Evolutionary conservation across 495 filamentous ascomycete species (phyloP), one percentile per base, ranked within the genome.

Genomic region (Penicillium mononematosum): DNA sequence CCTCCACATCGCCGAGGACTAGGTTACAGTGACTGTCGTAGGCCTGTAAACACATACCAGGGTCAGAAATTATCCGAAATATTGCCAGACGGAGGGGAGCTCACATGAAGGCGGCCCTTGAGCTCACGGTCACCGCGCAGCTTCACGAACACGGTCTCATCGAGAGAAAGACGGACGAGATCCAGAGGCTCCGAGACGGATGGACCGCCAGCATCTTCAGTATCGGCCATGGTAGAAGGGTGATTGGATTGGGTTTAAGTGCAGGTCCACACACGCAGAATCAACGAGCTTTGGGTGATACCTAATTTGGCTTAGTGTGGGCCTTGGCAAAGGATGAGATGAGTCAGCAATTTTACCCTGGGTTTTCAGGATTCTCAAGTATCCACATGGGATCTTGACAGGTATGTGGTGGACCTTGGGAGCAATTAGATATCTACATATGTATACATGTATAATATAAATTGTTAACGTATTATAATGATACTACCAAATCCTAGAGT

Each of bases 1-100:
- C 94, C 69, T 97, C 91, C 9, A 96, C 94, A 45, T 99, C 95
- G 5, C 95, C 94, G 3, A 99, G 80, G 5, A 99, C 90, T n/a
- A 98, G 75, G 68, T 99, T 99, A 83, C 94, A 98, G 70, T 99
- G 94, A 64, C 89, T 94, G 70, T 99, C 94, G 70, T 97, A 99
- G 32, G 93, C 94, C 95, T 99, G 64, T 20, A 10, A 29, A 42
- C 22, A 45, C n/a, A 61, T 11, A 36, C 60, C 41, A 62, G 44
- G 38, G 52, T 64, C 61, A 66, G 59, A 51, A 25, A 36, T 45
- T 10, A 50, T 9, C 14, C 31, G 29, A 24, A 36, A 25, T n/a
- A 54, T 38, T 17, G 38, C n/a, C 19, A 49, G 55, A 56, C 39
- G 16, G 19, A 22, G 39, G 19, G 32, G 31, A 29, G 75, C 87